Conservation (phyloP, 108 stramenopile genomes). For the Ochromonas danica region DNA sequence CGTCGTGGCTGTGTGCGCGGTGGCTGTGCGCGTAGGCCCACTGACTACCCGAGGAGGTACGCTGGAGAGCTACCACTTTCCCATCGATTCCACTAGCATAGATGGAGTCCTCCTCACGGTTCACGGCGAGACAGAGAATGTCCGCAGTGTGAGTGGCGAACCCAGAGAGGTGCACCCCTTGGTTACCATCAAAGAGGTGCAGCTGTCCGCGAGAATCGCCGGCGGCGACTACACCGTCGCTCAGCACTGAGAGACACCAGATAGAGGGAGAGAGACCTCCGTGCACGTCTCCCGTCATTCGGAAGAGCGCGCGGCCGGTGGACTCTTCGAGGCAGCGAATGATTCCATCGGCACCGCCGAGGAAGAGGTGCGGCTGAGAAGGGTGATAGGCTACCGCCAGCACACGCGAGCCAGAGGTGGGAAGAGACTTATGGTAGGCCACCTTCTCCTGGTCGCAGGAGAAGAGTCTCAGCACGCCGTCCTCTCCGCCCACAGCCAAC, state of each 20-base stretch:
- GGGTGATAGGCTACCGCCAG: slow-evolving; percentile 75
- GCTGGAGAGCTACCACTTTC: slow-evolving; percentile 74
- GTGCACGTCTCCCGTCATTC: slow-evolving; percentile 79
- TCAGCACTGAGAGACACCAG: slow-evolving; percentile 73
- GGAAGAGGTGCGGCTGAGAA: slow-evolving; percentile 70
- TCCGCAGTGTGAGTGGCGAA: slow-evolving; percentile 81
- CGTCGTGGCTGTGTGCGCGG: slow-evolving; percentile 87
- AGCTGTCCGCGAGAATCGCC: slow-evolving; percentile 84
- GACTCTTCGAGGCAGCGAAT: slow-evolving; percentile 65
- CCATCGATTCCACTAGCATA: slow-evolving; percentile 90
- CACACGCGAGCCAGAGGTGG: slow-evolving; percentile 70
- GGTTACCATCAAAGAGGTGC: slow-evolving; percentile 81
- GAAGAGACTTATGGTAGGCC: slow-evolving; percentile 68
- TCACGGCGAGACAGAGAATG: slow-evolving; percentile 74
- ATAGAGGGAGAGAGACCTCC: slow-evolving; percentile 73
- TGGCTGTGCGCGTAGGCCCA: slow-evolving; percentile 77
- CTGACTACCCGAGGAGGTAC: slow-evolving; percentile 48
- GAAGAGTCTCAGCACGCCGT: slow-evolving; percentile 75
- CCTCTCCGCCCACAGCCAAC: slow-evolving; percentile 63
- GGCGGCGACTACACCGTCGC: slow-evolving; percentile 71
- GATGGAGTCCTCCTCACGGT: slow-evolving; percentile 67
- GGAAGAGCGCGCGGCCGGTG: slow-evolving; percentile 43
- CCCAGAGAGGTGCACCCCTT: slow-evolving; percentile 72
- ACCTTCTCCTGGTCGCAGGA: slow-evolving; percentile 41
- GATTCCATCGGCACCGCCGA: slow-evolving; percentile 83